phyloP scores from a whole-genome alignment of 495 filamentous ascomycete genomes.

The Aspergillus mulundensis region DNA sequence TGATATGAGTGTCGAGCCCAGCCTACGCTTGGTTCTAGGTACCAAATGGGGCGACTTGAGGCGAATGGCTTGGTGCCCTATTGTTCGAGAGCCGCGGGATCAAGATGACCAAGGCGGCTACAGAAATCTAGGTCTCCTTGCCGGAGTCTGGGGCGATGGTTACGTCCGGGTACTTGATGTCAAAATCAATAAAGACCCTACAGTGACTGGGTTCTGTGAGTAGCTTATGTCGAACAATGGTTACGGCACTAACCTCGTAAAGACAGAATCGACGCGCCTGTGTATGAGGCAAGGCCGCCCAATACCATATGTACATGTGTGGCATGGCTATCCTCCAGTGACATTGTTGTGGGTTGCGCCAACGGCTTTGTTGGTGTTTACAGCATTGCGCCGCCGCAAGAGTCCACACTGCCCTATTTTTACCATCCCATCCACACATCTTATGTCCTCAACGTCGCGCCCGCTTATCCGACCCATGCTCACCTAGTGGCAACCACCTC shows the following conservation, averaged over 20 bases:
- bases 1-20: conserved; percentile 36
- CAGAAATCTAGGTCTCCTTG: conserved; percentile 54
- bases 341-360: conserved; percentile 60
- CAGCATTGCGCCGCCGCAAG: conserved; percentile 40
- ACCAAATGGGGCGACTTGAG: conserved; percentile 59
- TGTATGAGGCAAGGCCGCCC: conserved; percentile 49
- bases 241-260: background rate
- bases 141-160: conserved; percentile 60
- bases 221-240: background rate
- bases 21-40: conserved; percentile 51
- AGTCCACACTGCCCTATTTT: conserved; percentile 43
- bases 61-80: conserved; percentile 61
- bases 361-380: conserved; percentile 58
- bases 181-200: conserved; percentile 28
- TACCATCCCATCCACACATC: conserved; percentile 55
- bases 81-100: conserved; percentile 34
- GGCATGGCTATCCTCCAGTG: conserved; percentile 57
- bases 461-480: conserved; percentile 58
- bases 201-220: conserved; percentile 38
- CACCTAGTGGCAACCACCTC: conserved; percentile 50
- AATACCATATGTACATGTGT: conserved; percentile 55
- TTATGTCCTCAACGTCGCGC: conserved; percentile 54
- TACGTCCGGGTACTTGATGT: conserved; percentile 57
- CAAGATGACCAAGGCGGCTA: conserved; percentile 30
- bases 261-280: conserved; percentile 48